Percentiles rank a stretch among this genome's conserved stretches.
These are phyloP conservation scores for Penicillium steckii DNA, from an alignment of 495 filamentous ascomycete species.

Conservation along the genomic window DNA sequence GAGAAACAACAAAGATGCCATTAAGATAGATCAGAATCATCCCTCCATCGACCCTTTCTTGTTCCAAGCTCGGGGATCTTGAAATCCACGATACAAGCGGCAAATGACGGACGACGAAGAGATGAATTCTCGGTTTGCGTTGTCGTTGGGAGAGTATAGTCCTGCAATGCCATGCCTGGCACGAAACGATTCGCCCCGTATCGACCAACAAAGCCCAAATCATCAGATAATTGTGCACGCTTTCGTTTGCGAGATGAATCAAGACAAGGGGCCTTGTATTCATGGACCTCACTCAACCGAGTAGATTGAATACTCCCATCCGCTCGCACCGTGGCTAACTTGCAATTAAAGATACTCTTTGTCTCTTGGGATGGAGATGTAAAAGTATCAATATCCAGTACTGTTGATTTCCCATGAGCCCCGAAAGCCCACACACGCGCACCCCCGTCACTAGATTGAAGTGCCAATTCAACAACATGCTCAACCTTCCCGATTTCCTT, in stretches of 20 bases:
- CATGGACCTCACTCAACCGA: constrained; percentile 11
- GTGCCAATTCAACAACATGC: constrained; percentile 34
- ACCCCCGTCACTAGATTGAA: constrained; percentile 36
- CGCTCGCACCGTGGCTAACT: constrained; percentile 21
- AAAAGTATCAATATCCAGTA: constrained; percentile 41
- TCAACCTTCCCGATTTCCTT: constrained; percentile 41
- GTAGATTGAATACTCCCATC: constrained; percentile 31
- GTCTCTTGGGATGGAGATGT: constrained; percentile 10
- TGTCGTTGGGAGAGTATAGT: constrained; percentile 1
- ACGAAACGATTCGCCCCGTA: constrained; percentile 21
- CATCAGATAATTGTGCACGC: constrained; percentile 13
- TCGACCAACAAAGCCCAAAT: constrained; percentile 28
- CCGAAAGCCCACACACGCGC: constrained; percentile 42
- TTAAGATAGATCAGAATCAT: constrained; percentile 6
- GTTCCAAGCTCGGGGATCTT: constrained; percentile 36
- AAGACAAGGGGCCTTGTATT: constrained; percentile 3
- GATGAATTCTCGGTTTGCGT: constrained; percentile 6
- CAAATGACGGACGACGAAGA: constrained; percentile 32
- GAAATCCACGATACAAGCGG: constrained; percentile 42
- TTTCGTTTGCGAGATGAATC: constrained; percentile 32
- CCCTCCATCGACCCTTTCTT: constrained; percentile 21
- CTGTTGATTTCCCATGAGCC: constrained; percentile 27
- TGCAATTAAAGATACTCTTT: constrained; percentile 21
- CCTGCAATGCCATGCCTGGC: constrained; percentile 6
- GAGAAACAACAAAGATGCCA: too few species aligned